Evolutionary conservation across 495 filamentous ascomycete species (phyloP), one percentile per base, ranked within the genome.

Genomic region (Lepidopterella palustris): DNA sequence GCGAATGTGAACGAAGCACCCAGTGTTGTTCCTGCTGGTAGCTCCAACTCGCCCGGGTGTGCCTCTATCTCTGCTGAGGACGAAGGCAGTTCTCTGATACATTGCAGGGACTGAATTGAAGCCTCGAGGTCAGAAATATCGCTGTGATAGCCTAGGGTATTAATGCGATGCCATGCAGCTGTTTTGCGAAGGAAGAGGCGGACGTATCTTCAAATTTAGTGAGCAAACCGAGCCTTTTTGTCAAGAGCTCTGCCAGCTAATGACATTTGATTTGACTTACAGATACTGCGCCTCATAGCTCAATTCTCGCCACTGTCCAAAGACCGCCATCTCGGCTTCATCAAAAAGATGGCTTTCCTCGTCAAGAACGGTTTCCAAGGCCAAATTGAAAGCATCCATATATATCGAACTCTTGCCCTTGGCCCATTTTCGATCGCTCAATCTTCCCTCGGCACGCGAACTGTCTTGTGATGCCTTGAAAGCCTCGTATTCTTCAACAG

Each of bases 351-450:
- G 90, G 1, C 82, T 79, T 69, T 98, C 93, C 48, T 97, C 92
- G 49, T 87, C 85, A 4, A 98, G 76, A 21, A 97, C 92, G 2
- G 90, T 97, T 59, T 91, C 85, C 45, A 98, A 78, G 18, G 92
- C 90, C 15, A 97, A 75, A 71, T 96, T 96, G 79, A 98, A 98
- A 20, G 92, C 93, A 72, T 98, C 92, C 15, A 97, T 90, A 65
- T 98, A 98, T 55, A 98, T 91, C 4, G 93, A 97, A 64, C 85
- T 95, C 68, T 77, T 82, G 3, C 84, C 84, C 50, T 75, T 78
- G 24, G 78, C 68, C 84, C 84, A 87, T 62, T 77, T 80, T 5
- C 79, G 70, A 64, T 81, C 73, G 39, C 75, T 77, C 45, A 86
- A 59, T 13, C 82, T 76, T 48, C 73, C 73, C 55, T 82, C 72